Evolutionary conservation across 768 basidiomycete genomes (phyloP), one percentile per base, ranked within the genome.

Genomic region (Termitomyces sp.): DNA sequence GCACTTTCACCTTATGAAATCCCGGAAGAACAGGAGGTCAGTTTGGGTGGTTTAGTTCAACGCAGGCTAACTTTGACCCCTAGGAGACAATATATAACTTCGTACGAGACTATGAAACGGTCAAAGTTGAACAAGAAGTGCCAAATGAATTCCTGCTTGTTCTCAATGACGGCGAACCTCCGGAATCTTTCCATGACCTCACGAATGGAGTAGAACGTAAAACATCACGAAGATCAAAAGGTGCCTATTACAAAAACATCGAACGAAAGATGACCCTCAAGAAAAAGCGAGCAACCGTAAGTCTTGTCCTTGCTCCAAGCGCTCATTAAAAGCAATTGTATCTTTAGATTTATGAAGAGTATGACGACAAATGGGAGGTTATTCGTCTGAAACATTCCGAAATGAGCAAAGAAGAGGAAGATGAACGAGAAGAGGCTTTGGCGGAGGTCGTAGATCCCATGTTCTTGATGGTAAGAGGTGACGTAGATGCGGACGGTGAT

Each of bases 221-320:
- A 37, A 58, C 47, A 15, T 52, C 69, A 24, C 65, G 59, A 15
- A 77, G 79, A 65, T 67, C 73, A 30, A 85, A 83, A 66, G 91
- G 88, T n/a, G 92, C 87, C 0, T 93, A 90, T 67, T 93, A 93
- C 74, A 94, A 92, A 73, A 87, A 87, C 67, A 91, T 94, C 55
- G 90, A 92, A 73, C 84, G 91, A 48, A 93, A 93, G 73, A 93
- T 93, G 86, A 78, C 83, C 24, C 76, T 94, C 44, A 93, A 93
- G 73, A 93, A 92, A 76, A 91, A 86, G 70, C 84, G 92, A 8
- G 82, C 82, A 18, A 89, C 90, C 69, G 91, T 92, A 61, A 70
- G 83, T 76, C 37, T 33, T 46, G 6, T n/a, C 44, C 13, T 48
- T 48, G 18, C 39, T 56, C 22, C 42, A 34, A 58, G 20, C 52